These are phyloP conservation scores for Heracleum sosnowskyi DNA, from an alignment of 129 eudicot species.

Conservation along the genomic window DNA sequence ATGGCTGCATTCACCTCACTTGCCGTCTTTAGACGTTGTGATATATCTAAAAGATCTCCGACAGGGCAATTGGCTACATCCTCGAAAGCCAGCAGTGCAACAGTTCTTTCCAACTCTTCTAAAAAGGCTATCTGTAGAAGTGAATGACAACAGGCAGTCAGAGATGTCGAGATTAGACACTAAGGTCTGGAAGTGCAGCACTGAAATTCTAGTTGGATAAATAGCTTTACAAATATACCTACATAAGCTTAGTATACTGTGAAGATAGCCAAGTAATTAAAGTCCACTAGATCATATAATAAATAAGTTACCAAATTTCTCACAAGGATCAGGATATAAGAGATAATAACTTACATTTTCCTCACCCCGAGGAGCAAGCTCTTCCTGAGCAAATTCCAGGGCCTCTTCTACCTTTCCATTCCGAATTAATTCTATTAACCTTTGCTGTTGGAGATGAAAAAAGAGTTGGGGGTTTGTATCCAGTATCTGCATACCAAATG, in stretches of 20 bases:
- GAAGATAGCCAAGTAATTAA: neutral
- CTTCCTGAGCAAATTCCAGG: conserved; percentile 95
- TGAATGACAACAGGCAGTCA: neutral
- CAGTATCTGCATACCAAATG: conserved; percentile 59
- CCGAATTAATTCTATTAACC: conserved; percentile 82
- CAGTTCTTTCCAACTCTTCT: conserved; percentile 90
- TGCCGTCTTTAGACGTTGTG: conserved; percentile 89
- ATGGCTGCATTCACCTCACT: conserved; percentile 98
- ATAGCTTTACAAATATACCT: no score
- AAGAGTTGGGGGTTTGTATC: conserved; percentile 93
- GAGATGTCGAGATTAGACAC: neutral
- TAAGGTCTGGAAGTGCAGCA: neutral
- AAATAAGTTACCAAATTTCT: neutral
- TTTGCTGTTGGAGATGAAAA: conserved; percentile 96
- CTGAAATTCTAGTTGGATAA: neutral
- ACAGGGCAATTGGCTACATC: conserved; percentile 79
- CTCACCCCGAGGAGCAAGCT: conserved; percentile 97
- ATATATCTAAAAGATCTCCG: conserved; percentile 79
- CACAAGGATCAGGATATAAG: neutral
- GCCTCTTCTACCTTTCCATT: conserved; percentile 93
- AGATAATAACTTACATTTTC: conserved; percentile 62
- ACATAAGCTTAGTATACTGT: neutral
- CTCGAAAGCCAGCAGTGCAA: conserved; percentile 85
- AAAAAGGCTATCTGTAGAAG: conserved; percentile 67
- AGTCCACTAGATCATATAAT: neutral